phyloP scores from a whole-genome alignment of 2,329 filamentous ascomycete species.

The Waltergamsia citrina region DNA sequence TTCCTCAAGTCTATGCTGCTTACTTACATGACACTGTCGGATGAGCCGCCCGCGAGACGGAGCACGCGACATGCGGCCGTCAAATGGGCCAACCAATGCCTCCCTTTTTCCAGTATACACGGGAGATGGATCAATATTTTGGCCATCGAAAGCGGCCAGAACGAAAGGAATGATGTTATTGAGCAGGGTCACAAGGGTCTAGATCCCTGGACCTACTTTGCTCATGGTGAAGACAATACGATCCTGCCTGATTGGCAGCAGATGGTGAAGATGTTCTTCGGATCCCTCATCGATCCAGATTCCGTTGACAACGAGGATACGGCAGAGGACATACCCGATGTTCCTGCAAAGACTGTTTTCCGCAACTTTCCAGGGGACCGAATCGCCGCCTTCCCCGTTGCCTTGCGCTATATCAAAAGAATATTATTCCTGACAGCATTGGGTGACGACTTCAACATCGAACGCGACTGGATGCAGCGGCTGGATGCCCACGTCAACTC shows the following conservation, averaged over 20 bases:
- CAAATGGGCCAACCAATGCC: constrained; percentile 82
- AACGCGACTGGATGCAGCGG: constrained; percentile 77
- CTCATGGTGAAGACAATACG: constrained; percentile 30
- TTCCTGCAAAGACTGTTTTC: constrained; percentile 16
- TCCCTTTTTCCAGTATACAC: constrained; percentile 68
- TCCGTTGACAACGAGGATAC: constrained; percentile 23
- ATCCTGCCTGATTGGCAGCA: constrained; percentile 40
- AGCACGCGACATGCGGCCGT: constrained; percentile 75
- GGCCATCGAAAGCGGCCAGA: constrained; percentile 56
- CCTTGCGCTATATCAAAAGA: constrained; percentile 56
- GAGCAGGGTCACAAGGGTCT: constrained; percentile 88
- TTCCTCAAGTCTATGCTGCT: constrained; percentile 48
- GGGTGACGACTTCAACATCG: constrained; percentile 40
- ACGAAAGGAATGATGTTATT: constrained; percentile 70
- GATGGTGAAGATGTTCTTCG: constrained; percentile 41
- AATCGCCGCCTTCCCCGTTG: constrained; percentile 53
- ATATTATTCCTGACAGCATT: constrained; percentile 42
- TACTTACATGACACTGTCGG: constrained; percentile 51
- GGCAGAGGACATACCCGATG: constrained; percentile 4
- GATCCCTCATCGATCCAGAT: constrained; percentile 18
- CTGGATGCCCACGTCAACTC: constrained; percentile 65
- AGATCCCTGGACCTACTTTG: constrained; percentile 51
- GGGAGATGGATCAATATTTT: constrained; percentile 86
- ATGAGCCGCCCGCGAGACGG: constrained; percentile 44
- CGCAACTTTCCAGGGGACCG: constrained; percentile 37